Evolutionary conservation across 768 basidiomycete genomes (phyloP), one percentile per base, ranked within the genome.

Genomic region (Pleurotus citrinopileatus): DNA sequence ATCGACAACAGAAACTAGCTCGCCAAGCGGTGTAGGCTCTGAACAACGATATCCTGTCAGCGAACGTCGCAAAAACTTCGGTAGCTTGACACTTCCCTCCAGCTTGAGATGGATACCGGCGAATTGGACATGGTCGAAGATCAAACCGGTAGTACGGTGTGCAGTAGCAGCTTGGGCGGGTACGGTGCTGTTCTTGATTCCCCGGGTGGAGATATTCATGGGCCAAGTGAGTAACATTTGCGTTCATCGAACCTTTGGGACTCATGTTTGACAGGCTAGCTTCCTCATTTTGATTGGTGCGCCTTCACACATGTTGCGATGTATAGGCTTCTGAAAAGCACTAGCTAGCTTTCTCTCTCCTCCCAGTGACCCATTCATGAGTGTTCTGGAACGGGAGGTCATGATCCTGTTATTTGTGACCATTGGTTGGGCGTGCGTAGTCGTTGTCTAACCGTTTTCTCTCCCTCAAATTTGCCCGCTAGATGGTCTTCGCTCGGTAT

Each of bases 401-500:
- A 70, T 79, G 4, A 79, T 84, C 29, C 55, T 87, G 4, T 17
- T 73, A 0, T 81, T 83, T 42, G 76, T 76, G 0, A 58, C 70
- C 1, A 17, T 73, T 7, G 73, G 75, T 23, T 89, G 85, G 86
- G 86, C 78, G 86, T 86, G 57, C 32, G 32, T n/a, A 64, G 83
- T 77, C n/a, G 15, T 13, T 42, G 7, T 17, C 40, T 3, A 28
- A 12, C 5, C 29, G 6, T 22, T 25, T 36, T 48, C 23, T 42
- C 29, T 25, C 20, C 25, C 13, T 25, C 37, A 12, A 48, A 26
- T 17, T 19, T 46, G 19, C 22, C 29, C 55, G 42, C 29, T 28
- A 89, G 87, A 22, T 91, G 87, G 87, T 67, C 70, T 9, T 85
- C 82, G 61, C 70, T 91, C 3, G 89, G 79, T 3, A 79, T 89